phyloP scores from a whole-genome alignment of 2,329 filamentous ascomycete genomes.

The Curvularia sp. region DNA sequence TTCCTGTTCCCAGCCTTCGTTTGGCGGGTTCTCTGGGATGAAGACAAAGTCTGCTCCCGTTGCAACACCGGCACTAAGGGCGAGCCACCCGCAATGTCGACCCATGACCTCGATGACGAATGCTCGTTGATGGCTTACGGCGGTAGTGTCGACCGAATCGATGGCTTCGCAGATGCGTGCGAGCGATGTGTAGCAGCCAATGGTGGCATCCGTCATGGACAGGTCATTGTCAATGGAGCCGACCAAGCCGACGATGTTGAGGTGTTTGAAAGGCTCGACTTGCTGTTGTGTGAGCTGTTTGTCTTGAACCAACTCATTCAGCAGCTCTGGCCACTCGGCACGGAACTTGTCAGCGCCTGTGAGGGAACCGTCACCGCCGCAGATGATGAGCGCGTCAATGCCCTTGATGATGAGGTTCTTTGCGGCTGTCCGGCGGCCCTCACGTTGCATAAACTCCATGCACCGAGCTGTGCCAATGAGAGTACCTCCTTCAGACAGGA shows the following conservation, averaged over 20 bases:
- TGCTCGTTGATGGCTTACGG: slow-evolving; percentile 89
- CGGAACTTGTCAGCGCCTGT: slow-evolving; percentile 96
- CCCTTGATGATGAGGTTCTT: slow-evolving; percentile 94
- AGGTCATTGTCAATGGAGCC: slow-evolving; percentile 99
- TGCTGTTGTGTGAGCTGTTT: slow-evolving; percentile 75
- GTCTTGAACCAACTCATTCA: slow-evolving; percentile 81
- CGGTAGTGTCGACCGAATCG: slow-evolving; percentile 95
- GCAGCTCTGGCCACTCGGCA: slow-evolving; percentile 85
- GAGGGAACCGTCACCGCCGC: slow-evolving; percentile 87
- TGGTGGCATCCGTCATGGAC: slow-evolving; percentile 95
- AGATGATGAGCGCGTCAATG: slow-evolving; percentile 95
- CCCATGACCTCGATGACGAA: slow-evolving; percentile 98
- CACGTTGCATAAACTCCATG: slow-evolving; percentile 88
- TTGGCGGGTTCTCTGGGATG: slow-evolving; percentile 90
- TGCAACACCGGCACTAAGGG: slow-evolving; percentile 92
- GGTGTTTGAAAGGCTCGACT: slow-evolving; percentile 76
- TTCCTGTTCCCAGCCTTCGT: slow-evolving; percentile 77
- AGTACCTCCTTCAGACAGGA: slow-evolving; percentile 91
- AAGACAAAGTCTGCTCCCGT: slow-evolving; percentile 97
- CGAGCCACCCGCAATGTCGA: slow-evolving; percentile 95
- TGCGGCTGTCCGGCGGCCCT: slow-evolving; percentile 82
- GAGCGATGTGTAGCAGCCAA: slow-evolving; percentile 94
- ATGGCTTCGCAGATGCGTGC: slow-evolving; percentile 93
- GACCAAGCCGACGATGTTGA: slow-evolving; percentile 96
- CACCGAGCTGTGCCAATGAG: slow-evolving; percentile 95